A percentile compares a stretch with the other conserved stretches of the same genome.
Evolutionary conservation across 805 yeast species (phyloP).

Genomic region (Zygoascus tannicola): DNA sequence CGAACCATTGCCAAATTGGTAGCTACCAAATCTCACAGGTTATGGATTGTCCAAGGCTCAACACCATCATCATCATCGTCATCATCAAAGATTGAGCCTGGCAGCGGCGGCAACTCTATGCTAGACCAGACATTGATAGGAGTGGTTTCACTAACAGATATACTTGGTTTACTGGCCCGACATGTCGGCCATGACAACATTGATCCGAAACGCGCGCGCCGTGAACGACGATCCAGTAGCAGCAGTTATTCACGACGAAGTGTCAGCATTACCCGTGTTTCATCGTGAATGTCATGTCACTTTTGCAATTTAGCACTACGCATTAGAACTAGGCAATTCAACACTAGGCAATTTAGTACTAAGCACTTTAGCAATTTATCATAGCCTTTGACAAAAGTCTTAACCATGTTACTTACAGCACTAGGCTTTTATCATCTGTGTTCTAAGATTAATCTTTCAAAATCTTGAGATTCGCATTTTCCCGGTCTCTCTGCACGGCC

Average conservation of each 20-base stretch:
- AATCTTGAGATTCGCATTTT: too few relatives aligned
- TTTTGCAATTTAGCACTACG: too few relatives aligned
- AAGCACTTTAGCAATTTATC: too few relatives aligned
- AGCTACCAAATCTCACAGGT: slow-evolving; percentile 86
- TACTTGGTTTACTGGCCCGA: slow-evolving; percentile 70
- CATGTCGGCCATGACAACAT: slow-evolving; percentile 53
- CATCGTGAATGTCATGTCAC: background rate
- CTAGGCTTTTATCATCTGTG: too few relatives aligned
- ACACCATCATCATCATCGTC: slow-evolving; percentile 15
- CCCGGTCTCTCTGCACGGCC: too few relatives aligned
- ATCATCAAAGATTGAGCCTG: slow-evolving; percentile 54
- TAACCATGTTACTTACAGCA: too few relatives aligned
- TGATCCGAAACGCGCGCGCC: slow-evolving; percentile 82
- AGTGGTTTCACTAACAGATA: slow-evolving; percentile 86
- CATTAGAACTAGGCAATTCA: too few relatives aligned
- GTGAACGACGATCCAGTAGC: slow-evolving; percentile 56
- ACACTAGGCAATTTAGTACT: too few relatives aligned
- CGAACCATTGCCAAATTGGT: slow-evolving; percentile 90
- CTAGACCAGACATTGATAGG: slow-evolving; percentile 55
- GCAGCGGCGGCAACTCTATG: slow-evolving; percentile 13
- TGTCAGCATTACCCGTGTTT: slow-evolving; percentile 1
- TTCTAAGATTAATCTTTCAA: too few relatives aligned
- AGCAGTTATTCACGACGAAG: slow-evolving; percentile 13
- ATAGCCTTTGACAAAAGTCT: too few relatives aligned
- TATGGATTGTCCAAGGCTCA: slow-evolving; percentile 31